These are phyloP conservation scores for Clarireedia hainanense DNA, from an alignment of 2,329 filamentous ascomycete species.

Conservation along the genomic window DNA sequence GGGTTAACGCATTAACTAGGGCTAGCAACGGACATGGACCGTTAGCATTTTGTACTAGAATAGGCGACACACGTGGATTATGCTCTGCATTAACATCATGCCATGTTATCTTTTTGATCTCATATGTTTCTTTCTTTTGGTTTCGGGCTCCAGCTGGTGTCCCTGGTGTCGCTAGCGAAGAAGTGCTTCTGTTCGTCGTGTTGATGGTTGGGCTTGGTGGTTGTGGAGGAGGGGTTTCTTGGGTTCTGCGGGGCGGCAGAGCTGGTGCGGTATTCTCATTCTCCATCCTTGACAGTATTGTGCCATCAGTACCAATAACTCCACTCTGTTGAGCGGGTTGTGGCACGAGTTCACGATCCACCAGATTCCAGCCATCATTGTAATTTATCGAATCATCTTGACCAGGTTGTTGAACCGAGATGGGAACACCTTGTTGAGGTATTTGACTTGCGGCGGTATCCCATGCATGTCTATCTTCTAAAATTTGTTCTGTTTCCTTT, in stretches of 20 bases:
- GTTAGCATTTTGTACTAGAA: slow-evolving; percentile 87
- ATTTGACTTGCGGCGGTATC: slow-evolving; percentile 14
- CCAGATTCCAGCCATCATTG: slow-evolving; percentile 24
- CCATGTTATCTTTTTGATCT: slow-evolving; percentile 89
- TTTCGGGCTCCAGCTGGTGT: slow-evolving; percentile 6
- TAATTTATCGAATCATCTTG: slow-evolving; percentile 15
- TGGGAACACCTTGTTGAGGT: not conserved
- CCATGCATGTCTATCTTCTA: slow-evolving; percentile 25
- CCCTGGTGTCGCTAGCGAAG: slow-evolving; percentile 12
- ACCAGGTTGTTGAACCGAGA: not conserved
- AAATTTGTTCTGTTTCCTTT: slow-evolving; percentile 16
- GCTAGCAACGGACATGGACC: slow-evolving; percentile 90
- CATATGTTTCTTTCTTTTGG: slow-evolving; percentile 63
- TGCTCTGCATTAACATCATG: slow-evolving; percentile 52
- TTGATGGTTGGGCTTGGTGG: slow-evolving; percentile 20
- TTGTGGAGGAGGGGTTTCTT: slow-evolving; percentile 21
- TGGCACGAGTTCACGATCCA: slow-evolving; percentile 19
- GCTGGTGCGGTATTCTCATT: slow-evolving; percentile 18
- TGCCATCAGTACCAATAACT: slow-evolving; percentile 13
- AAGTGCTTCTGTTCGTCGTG: slow-evolving; percentile 10
- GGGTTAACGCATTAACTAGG: slow-evolving; percentile 81
- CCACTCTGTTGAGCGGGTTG: slow-evolving; percentile 21
- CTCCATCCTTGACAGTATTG: slow-evolving; percentile 9
- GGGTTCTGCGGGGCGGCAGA: slow-evolving; percentile 22
- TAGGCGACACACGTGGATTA: slow-evolving; percentile 70